Percentiles rank a stretch among this genome's conserved stretches.
Evolutionary conservation across 108 stramenopile genomes (phyloP).

Genomic region (Skeletonema tropicum): DNA sequence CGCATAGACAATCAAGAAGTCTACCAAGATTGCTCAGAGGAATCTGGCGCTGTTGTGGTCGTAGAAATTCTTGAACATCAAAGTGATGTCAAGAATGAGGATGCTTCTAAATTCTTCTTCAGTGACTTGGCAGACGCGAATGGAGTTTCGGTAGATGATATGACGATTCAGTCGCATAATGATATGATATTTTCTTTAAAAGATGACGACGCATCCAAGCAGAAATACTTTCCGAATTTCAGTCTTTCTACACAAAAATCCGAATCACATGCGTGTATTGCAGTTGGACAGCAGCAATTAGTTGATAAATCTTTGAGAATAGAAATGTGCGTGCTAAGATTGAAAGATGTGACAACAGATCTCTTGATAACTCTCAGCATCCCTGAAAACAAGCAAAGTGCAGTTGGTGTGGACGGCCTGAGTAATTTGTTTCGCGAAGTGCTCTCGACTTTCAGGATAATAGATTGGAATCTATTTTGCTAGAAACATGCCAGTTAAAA

Average conservation of each 20-base stretch:
- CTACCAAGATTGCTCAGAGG: constrained; percentile 57
- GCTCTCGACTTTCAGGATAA: constrained; percentile 44
- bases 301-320: constrained; percentile 34
- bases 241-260: neutral
- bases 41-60: constrained; percentile 53
- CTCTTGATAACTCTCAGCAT: constrained; percentile 68
- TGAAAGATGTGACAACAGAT: constrained; percentile 61
- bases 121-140: constrained; percentile 71
- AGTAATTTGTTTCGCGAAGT: constrained; percentile 22
- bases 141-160: constrained; percentile 19
- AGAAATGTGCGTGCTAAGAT: constrained; percentile 64
- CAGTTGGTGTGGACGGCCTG: neutral
- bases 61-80: constrained; percentile 73
- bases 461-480: constrained; percentile 53
- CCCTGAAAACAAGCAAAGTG: constrained; percentile 30
- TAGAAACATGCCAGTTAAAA: neutral
- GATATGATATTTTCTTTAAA: neutral
- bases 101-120: constrained; percentile 67
- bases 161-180: constrained; percentile 6
- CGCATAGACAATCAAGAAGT: constrained; percentile 80
- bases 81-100: constrained; percentile 29
- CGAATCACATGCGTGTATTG: neutral
- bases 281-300: constrained; percentile 27
- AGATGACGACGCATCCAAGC: constrained; percentile 24
- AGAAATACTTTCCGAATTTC: constrained; percentile 19